Evolutionary conservation across 169 alveolate genomes (phyloP).

Genomic region (Plasmodium gallinaceum): DNA sequence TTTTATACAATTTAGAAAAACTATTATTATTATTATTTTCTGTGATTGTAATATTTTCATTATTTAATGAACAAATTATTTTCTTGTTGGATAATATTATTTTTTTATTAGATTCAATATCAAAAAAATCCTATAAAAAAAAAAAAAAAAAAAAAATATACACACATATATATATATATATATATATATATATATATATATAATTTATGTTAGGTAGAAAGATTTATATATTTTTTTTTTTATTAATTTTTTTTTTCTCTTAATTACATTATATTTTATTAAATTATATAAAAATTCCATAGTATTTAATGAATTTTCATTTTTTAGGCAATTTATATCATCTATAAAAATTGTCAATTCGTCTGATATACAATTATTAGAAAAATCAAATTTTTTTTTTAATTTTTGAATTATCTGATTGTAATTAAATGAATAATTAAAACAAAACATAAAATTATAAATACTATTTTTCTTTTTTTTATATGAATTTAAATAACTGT

Average conservation of each 20-base stretch:
- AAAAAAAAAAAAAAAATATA: neutral
- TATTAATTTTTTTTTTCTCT: no score
- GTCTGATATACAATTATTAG: neutral
- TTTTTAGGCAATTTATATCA: constrained; percentile 11
- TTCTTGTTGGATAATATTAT: constrained; percentile 6
- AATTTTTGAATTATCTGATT: constrained; percentile 12
- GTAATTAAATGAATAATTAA: constrained; percentile 23
- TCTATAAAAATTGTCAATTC: constrained; percentile 39
- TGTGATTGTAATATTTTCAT: neutral
- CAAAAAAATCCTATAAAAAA: constrained; percentile 29
- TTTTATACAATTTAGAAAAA: neutral
- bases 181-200: no score
- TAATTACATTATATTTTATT: neutral
- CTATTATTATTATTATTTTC: neutral
- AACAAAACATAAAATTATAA: constrained; percentile 22
- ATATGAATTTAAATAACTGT: constrained; percentile 21
- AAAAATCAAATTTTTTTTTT: constrained; percentile 5
- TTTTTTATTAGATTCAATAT: constrained; percentile 1
- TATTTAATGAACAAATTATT: constrained; percentile 25
- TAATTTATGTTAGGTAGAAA: no score
- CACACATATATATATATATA: no score
- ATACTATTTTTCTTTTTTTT: constrained; percentile 5
- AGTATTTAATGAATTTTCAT: neutral
- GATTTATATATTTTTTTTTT: no score
- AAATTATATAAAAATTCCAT: constrained; percentile 28